These are phyloP conservation scores for Acanthamoeba royreba DNA, from an alignment of 208 protist genomes.

Conservation along the genomic window DNA sequence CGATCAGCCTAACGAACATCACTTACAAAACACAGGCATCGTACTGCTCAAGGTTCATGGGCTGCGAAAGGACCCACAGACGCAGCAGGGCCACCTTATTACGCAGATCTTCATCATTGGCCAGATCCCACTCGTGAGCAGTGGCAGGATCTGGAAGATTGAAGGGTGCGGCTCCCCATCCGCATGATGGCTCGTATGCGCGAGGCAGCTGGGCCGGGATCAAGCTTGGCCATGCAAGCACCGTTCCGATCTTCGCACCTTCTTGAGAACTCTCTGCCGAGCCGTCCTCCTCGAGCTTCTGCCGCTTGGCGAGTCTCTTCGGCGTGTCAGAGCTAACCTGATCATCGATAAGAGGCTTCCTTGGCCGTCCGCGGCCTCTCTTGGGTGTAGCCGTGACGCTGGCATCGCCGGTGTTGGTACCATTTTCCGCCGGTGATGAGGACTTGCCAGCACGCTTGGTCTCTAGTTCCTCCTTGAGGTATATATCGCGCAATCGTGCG, in stretches of 20 bases:
- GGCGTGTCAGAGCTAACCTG: no score
- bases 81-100: background rate
- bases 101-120: background rate
- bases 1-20: no score
- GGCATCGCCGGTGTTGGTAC: background rate
- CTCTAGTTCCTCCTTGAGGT: background rate
- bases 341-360: no score
- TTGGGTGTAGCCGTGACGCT: background rate
- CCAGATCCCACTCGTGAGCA: background rate
- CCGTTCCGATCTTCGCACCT: background rate
- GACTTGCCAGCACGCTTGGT: no score
- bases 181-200: background rate
- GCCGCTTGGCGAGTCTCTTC: background rate
- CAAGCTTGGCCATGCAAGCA: background rate
- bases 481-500: background rate
- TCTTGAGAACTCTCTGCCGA: background rate
- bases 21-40: background rate
- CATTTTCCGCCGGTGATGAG: no score
- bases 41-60: background rate
- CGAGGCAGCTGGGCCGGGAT: background rate
- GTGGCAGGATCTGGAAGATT: background rate
- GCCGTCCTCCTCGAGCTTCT: background rate
- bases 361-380: background rate
- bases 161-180: background rate
- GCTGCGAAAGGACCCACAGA: background rate